These are phyloP conservation scores for Platanthera guangdongensis DNA, from an alignment of 106 monocot genomes.

Conservation along the genomic window DNA sequence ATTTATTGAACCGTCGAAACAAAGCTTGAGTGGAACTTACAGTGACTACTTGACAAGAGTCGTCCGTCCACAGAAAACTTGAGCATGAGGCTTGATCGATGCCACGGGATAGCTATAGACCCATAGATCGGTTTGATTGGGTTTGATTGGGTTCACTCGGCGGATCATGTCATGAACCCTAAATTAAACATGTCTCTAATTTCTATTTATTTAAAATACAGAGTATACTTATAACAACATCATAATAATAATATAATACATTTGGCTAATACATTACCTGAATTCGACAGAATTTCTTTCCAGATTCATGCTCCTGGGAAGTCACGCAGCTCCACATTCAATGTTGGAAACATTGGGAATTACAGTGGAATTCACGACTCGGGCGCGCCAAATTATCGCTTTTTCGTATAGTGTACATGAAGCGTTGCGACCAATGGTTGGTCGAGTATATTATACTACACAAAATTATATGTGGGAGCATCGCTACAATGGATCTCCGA, in stretches of 20 bases:
- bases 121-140: not conserved
- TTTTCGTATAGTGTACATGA: not conserved
- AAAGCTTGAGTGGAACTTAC: not conserved
- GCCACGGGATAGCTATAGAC: not conserved
- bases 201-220: not conserved
- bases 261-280: not conserved
- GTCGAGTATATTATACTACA: not conserved
- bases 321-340: not conserved
- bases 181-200: not conserved
- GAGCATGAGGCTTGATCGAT: not conserved
- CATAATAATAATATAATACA: not conserved
- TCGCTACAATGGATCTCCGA: constrained; percentile 12
- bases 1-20: not conserved
- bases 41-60: not conserved
- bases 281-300: not conserved
- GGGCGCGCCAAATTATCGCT: not conserved
- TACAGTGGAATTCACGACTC: not conserved
- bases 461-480: not conserved
- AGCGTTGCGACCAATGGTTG: not conserved
- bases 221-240: not conserved
- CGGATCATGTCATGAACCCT: not conserved
- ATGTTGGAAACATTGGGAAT: not conserved
- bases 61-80: not conserved
- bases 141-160: not conserved
- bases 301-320: not conserved